Evolutionary conservation across 495 filamentous ascomycete genomes (phyloP), one percentile per base, ranked within the genome.

Genomic region (Annulohypoxylon nitens): DNA sequence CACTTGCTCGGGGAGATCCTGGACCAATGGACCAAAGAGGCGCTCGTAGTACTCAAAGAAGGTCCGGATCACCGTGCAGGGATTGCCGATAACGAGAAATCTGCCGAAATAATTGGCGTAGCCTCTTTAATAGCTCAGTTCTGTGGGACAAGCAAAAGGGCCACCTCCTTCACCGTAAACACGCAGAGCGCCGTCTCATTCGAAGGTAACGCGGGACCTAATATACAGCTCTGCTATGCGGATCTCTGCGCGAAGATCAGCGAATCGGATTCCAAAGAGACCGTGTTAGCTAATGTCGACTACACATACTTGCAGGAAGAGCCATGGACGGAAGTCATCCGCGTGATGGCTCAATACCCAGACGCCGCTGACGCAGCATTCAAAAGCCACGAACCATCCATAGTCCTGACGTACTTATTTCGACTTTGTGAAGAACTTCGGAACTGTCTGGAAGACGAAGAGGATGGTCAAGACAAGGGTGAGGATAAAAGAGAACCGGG

Each of bases 1-100:
- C 55, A 59, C 23, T 16, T 59, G 8, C 55, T 41, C n/a, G 36
- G 55, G n/a, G 34, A 59, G 4, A 59, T 59, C 55, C 55, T 59
- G 11, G 55, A 59, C 23, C 18, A 16, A 10, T 37, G 33, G 34
- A 18, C 11, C 4, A 59, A 41, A 34, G n/a, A 59, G 10, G 11
- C 18, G 12, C 18, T 25, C 11, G 34, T 39, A 1, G 55, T 8
- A 8, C 55, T 59, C 36, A 10, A 11, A 11, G 12, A 16, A 8
- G 34, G 39, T 34, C 7, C 34, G 36, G 39, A 23, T 20, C 7
- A 41, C 34, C 34, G 39, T 14, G 2, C 55, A 1, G 34, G 23
- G n/a, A 39, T 59, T 12, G 16, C 39, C 4, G 16, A 11, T 6
- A 2, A 34, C 26, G 16, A 59, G 6, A 39, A 59, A 41, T 59